Base-by-base conservation (phyloP, 768 basidiomycete species). In the Suillus discolor region DNA sequence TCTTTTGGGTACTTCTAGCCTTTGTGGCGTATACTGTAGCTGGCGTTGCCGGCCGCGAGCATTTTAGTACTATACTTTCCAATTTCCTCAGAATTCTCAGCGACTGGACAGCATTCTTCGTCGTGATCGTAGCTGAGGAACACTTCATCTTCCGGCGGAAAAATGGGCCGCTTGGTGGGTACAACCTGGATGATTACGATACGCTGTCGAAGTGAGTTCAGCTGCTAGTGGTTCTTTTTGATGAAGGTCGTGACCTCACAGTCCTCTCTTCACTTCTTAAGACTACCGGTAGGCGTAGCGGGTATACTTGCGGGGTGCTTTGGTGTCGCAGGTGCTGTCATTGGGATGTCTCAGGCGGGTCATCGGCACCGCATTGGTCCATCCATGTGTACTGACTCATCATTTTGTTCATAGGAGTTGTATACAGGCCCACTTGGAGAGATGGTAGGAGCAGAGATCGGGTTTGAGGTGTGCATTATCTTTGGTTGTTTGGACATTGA, bases 131-230 rank as follows among this genome's bases (percentile, higher is more conserved):
- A 6, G 71, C 74, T 0, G 83, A 83, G 47, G 83, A 84, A 67
- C 83, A 84, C 64, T 80, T 77, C 67, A 70, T 84, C n/a, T 84
- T 83, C 67, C 73, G 85, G 63, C 67, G 80, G 7, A 71, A 69
- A 53, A 72, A 75, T 0, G 81, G 83, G 13, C 69, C 70, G 2
- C 70, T 85, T 9, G 83, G 81, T 2, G 85, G 85, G n/a, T 87
- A 86, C 66, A 81, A 86, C 66, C 64, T 86, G 62, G 75, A 77
- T 16, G 83, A 80, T 62, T 86, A 82, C 77, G 85, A 86, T 64
- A 70, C 68, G 1, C 79, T 80, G 6, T 73, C 73, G 36, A 74
- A 68, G 78, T 81, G 53, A 44, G 78, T 73, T 28, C 20, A 28
- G 39, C 23, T 18, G 28, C 6, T 12, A 23, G n/a, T 15, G 2